phyloP scores from a whole-genome alignment of 257 asterid species.

The Jacaranda copaia region DNA sequence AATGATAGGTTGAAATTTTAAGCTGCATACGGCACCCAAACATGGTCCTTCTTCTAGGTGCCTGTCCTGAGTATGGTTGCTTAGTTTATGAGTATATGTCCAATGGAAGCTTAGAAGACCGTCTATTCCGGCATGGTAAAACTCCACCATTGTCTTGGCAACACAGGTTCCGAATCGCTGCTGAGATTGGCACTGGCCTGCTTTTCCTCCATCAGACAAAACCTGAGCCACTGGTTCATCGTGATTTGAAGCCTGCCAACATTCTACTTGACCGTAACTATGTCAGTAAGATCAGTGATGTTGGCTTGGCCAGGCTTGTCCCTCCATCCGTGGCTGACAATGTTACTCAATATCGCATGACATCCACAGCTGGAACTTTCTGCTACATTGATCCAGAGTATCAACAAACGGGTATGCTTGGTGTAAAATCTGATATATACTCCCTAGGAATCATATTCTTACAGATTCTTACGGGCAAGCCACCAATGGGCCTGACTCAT shows the following conservation, averaged over 20 bases:
- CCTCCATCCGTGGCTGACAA: conserved; percentile 84
- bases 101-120: conserved; percentile 90
- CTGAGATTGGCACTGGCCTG: conserved; percentile 83
- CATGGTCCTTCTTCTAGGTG: conserved; percentile 96
- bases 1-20: conserved; percentile 77
- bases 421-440: conserved; percentile 90
- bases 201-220: conserved; percentile 95
- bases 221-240: conserved; percentile 94
- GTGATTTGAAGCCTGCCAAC: conserved; percentile 89
- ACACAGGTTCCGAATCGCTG: conserved; percentile 79
- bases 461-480: conserved; percentile 76
- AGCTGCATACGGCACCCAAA: conserved; percentile 94
- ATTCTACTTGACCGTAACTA: conserved; percentile 84
- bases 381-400: conserved; percentile 98
- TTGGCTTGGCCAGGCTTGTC: conserved; percentile 93
- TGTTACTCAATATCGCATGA: conserved; percentile 91
- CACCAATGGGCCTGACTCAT: conserved; percentile 91
- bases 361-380: conserved; percentile 95
- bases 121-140: conserved; percentile 68
- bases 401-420: conserved; percentile 97
- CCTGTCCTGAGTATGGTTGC: conserved; percentile 98
- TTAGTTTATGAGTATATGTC: conserved; percentile 89
- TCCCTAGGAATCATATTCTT: conserved; percentile 83
- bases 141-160: conserved; percentile 85
- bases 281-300: conserved; percentile 90